Evolutionary conservation across 1,139 yeast genomes (phyloP).

Genomic region (Yueomyces sp.): DNA sequence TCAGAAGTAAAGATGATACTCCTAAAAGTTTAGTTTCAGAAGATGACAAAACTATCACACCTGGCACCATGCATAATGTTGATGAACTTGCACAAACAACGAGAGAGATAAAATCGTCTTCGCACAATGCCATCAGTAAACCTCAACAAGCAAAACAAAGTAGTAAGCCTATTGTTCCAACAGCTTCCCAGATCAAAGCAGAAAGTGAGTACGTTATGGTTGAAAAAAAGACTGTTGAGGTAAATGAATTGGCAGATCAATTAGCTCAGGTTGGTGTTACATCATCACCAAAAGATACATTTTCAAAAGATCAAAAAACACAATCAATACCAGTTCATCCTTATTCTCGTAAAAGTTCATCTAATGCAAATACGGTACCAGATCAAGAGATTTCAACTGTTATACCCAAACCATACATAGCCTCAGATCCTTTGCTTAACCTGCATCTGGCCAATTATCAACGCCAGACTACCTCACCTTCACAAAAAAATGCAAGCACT

Average conservation of each 20-base stretch:
- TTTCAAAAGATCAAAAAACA: neutral
- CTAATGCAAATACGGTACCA: neutral
- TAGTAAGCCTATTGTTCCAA: constrained; percentile 5
- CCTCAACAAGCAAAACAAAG: neutral
- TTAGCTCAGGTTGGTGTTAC: constrained; percentile 43
- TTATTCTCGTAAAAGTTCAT: neutral
- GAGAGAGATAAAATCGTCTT: neutral
- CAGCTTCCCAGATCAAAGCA: constrained; percentile 13
- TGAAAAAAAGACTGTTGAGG: constrained; percentile 88
- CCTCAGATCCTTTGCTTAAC: neutral
- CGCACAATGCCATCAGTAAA: no score
- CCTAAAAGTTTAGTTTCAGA: neutral
- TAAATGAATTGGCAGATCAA: constrained; percentile 89
- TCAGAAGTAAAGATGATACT: neutral
- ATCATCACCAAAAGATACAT: neutral
- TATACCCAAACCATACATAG: neutral
- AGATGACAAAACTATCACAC: neutral
- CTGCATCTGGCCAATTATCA: constrained; percentile 7
- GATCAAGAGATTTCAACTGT: neutral
- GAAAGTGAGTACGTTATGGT: constrained; percentile 89
- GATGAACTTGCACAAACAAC: neutral
- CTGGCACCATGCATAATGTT: neutral
- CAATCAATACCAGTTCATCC: neutral
- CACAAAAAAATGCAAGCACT: constrained; percentile 16
- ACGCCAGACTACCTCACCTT: neutral